These are phyloP conservation scores for Vararia minispora DNA, from an alignment of 768 basidiomycete species.

Conservation along the genomic window DNA sequence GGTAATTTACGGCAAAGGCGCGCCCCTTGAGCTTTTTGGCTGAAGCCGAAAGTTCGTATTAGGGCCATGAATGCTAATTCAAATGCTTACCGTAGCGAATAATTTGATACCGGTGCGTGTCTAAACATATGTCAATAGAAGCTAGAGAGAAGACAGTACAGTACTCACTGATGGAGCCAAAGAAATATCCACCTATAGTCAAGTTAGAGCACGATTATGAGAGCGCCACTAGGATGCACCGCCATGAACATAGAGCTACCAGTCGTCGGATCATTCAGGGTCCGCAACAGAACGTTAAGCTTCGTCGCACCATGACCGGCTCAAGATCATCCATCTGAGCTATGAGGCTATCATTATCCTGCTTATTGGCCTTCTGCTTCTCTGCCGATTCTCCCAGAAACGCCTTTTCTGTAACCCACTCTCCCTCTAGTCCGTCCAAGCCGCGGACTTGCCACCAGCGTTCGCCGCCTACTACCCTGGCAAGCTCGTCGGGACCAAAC, in stretches of 20 bases:
- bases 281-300: not conserved
- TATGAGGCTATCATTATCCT: constrained; percentile 27
- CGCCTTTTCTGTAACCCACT: constrained; percentile 47
- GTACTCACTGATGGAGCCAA: constrained; percentile 48
- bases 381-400: constrained; percentile 28
- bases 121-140: constrained; percentile 17
- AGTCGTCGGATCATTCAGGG: constrained; percentile 8
- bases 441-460: constrained; percentile 81
- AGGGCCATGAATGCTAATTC: not conserved
- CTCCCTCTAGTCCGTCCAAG: constrained; percentile 53
- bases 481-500: constrained; percentile 61
- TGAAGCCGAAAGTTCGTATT: constrained; percentile 10
- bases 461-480: constrained; percentile 59
- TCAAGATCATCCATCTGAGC: constrained; percentile 41
- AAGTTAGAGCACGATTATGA: not conserved
- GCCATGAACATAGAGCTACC: constrained; percentile 58
- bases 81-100: constrained; percentile 37
- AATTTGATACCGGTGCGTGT: constrained; percentile 52
- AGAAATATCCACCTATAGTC: constrained; percentile 46
- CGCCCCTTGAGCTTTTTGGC: constrained; percentile 65
- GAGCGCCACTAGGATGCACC: constrained; percentile 23
- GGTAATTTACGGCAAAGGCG: constrained; percentile 52
- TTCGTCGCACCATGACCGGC: constrained; percentile 36
- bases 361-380: constrained; percentile 21
- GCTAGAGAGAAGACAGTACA: constrained; percentile 1